Conservation (phyloP, 192 early-diverging fungal genomes). For the Rhizoclosmatium globosum region DNA sequence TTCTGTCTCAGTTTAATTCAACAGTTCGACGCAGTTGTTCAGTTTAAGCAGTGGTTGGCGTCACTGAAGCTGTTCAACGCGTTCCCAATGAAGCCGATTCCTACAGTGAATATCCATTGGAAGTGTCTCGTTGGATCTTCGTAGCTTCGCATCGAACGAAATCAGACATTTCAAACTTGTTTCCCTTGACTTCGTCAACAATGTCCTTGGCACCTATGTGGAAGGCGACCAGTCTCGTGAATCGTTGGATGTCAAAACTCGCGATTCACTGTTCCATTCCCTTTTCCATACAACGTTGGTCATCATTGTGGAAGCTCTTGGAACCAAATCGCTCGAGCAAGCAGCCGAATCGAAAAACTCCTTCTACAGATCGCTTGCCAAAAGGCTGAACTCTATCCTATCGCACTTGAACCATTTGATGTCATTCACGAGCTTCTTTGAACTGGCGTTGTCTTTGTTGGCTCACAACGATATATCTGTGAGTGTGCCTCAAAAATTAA, state of each 20-base stretch:
- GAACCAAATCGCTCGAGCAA: conserved; percentile 14
- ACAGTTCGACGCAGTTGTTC: conserved; percentile 71
- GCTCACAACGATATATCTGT: conserved; percentile 44
- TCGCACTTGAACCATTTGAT: conserved; percentile 80
- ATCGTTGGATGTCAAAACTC: conserved; percentile 23
- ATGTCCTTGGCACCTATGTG: conserved; percentile 9
- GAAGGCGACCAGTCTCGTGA: not conserved
- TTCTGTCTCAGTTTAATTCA: conserved; percentile 79
- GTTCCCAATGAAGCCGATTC: conserved; percentile 21
- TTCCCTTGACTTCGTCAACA: conserved; percentile 60
- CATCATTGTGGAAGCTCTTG: conserved; percentile 56
- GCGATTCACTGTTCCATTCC: conserved; percentile 34
- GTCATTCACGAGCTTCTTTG: conserved; percentile 77
- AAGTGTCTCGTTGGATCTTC: conserved; percentile 40
- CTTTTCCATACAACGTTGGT: conserved; percentile 64
- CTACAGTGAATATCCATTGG: not conserved
- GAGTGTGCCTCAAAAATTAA: not conserved
- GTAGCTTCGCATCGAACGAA: conserved; percentile 56
- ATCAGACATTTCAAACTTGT: conserved; percentile 72
- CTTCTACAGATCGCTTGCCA: conserved; percentile 21
- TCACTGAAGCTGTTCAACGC: conserved; percentile 52
- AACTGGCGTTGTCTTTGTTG: conserved; percentile 69
- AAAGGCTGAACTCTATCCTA: conserved; percentile 77
- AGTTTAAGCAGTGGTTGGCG: conserved; percentile 69
- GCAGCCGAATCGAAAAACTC: conserved; percentile 23